phyloP scores from a whole-genome alignment of 768 basidiomycete genomes.

The Panaeolus papilionaceus region DNA sequence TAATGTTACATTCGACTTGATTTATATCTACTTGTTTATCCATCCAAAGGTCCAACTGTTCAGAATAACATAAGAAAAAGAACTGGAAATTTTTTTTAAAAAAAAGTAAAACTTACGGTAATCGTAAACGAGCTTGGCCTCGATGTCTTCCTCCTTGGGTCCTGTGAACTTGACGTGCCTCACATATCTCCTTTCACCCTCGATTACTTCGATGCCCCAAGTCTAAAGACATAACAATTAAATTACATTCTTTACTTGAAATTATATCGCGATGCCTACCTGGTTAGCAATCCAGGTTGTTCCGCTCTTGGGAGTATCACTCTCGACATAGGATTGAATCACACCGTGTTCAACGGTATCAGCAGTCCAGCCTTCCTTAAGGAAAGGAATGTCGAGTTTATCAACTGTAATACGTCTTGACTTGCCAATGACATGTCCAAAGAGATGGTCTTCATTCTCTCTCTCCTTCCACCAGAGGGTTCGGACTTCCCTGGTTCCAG shows the following conservation, averaged over 20 bases:
- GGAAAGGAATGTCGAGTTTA: slow-evolving; percentile 50
- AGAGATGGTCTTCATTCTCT: slow-evolving; percentile 62
- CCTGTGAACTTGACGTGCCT: slow-evolving; percentile 71
- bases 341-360: slow-evolving; percentile 49
- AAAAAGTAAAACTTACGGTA: slow-evolving; percentile 53
- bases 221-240: slow-evolving; percentile 33
- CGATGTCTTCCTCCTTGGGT: slow-evolving; percentile 60
- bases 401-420: slow-evolving; percentile 55
- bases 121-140: slow-evolving; percentile 67
- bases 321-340: slow-evolving; percentile 54
- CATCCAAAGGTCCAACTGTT: slow-evolving; percentile 2
- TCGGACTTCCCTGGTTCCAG: slow-evolving; percentile 62
- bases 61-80: neutral
- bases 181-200: slow-evolving; percentile 65
- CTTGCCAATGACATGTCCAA: slow-evolving; percentile 63
- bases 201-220: slow-evolving; percentile 70
- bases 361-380: slow-evolving; percentile 47
- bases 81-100: no score
- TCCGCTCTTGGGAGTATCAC: slow-evolving; percentile 65
- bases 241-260: neutral
- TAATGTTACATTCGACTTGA: neutral
- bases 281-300: slow-evolving; percentile 66
- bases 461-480: slow-evolving; percentile 62
- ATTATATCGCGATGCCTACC: slow-evolving; percentile 42
- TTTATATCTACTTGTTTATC: neutral